phyloP scores from a whole-genome alignment of 176 grass and related monocot genomes.

The Aegilops longissima region DNA sequence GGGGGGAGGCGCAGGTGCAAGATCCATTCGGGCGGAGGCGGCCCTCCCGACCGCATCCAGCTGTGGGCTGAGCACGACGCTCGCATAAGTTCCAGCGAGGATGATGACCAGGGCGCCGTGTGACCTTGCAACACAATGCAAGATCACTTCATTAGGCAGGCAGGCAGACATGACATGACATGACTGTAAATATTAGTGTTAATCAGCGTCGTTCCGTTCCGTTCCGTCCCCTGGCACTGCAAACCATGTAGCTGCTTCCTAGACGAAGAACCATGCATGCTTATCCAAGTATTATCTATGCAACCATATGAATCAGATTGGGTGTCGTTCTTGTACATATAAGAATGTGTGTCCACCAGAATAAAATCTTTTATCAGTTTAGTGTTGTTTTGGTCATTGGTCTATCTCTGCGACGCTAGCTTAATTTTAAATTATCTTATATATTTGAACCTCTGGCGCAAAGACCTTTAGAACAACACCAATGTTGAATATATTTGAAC shows the following conservation, averaged over 20 bases:
- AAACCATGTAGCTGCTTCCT: neutral
- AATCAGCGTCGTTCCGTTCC: neutral
- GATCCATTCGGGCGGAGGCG: neutral
- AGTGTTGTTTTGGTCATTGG: neutral
- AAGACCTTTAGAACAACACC: too few relatives aligned
- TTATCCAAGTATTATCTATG: neutral
- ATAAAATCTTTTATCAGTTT: neutral
- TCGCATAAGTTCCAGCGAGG: neutral
- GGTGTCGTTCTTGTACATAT: neutral
- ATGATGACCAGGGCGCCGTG: neutral
- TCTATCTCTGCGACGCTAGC: neutral
- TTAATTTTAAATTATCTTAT: too few relatives aligned
- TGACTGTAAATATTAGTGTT: conserved; percentile 15
- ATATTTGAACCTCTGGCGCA: too few relatives aligned
- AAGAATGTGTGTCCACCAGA: neutral
- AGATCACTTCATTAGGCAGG: neutral
- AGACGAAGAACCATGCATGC: neutral
- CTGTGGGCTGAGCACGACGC: neutral
- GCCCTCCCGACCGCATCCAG: neutral
- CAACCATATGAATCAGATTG: neutral
- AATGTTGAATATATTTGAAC: too few relatives aligned
- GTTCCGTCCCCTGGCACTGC: neutral
- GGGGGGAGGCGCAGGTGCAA: conserved; percentile 6
- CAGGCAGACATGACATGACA: neutral
- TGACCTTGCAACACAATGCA: neutral